Base-by-base conservation (phyloP, 2,329 filamentous ascomycete genomes). In the Beauveria pseudobassiana region DNA sequence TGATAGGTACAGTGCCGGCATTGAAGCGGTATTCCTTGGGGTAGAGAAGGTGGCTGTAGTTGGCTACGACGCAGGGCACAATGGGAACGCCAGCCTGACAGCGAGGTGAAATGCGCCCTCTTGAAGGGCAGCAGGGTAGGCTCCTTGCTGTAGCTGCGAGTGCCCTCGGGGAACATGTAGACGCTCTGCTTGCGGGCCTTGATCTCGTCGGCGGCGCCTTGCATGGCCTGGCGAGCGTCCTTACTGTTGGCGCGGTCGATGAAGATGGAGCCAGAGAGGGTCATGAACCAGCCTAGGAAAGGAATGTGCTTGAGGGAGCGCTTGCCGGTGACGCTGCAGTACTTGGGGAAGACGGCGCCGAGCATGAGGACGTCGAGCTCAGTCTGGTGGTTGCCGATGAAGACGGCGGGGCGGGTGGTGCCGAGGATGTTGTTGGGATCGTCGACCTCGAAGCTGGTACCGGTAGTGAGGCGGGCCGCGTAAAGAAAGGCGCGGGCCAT, bases 21-120 rank as follows among this genome's bases (percentile, higher is more conserved):
- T 83, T 85, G 70, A 93, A 93, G 46, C 84, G 78, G 67, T 84
- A 71, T 50, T 79, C 78, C 75, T 87, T 86, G 67, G 87, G 75
- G 68, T 85, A 86, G 65, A 93, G 76, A 40, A 93, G 71, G 71
- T 91, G 84, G 68, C 87, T 87, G 74, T 93, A 93, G 76, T 92
- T 93, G 72, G 89, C 89, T 34, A 86, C 84, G 52, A 92, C 88
- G 42, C 96, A 83, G 0, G 95, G 95, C 3, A 99, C 88, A 69
- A 99, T 90, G 28, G 93, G 93, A 6, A 97, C 95, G 66, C 91
- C 89, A 2, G 93, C 93, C 80, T 98, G 90, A 99, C 85, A 51
- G 95, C 95, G 40, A 99, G 82, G 74, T 99, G 93, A 76, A 99
- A 99, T 52, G 93, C 95, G 63, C 95, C 95, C 80, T 99, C 79